These are phyloP conservation scores for Eucalyptus erythrocorys DNA, from an alignment of 345 rosid genomes.

Conservation along the genomic window DNA sequence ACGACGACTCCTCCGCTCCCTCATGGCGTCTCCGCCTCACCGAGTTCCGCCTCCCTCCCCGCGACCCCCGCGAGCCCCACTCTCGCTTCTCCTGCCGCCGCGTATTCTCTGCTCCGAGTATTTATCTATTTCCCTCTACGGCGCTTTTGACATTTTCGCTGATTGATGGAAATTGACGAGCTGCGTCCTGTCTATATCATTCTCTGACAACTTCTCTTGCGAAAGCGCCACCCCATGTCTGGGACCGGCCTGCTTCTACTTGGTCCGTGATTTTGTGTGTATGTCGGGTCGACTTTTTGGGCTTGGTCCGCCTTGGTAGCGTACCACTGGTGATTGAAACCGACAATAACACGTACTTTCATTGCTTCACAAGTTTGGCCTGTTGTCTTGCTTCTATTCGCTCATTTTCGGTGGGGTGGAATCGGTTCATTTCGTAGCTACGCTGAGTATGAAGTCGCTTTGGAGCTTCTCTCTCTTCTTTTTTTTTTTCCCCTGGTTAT, in stretches of 20 bases:
- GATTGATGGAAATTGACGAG: background rate
- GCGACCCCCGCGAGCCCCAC: background rate
- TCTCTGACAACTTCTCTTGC: background rate
- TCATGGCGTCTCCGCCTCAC: slow-evolving; percentile 2
- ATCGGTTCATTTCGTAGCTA: background rate
- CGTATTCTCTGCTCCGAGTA: background rate
- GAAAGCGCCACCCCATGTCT: background rate
- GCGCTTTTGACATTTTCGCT: background rate
- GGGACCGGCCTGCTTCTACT: background rate
- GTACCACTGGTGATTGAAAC: background rate
- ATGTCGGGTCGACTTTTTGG: background rate
- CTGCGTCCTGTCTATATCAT: background rate
- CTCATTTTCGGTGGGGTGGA: background rate
- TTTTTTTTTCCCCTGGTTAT: background rate
- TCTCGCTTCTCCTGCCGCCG: background rate
- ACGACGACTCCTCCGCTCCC: background rate
- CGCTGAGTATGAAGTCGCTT: background rate
- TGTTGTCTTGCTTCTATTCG: background rate
- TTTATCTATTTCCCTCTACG: background rate
- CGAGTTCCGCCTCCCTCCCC: slow-evolving; percentile 1
- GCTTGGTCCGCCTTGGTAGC: background rate
- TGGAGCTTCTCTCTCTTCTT: background rate
- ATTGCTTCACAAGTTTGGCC: background rate
- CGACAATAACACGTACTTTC: background rate
- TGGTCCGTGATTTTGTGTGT: background rate